phyloP scores from a whole-genome alignment of 176 grass and related monocot species.

The Ensete glaucum region DNA sequence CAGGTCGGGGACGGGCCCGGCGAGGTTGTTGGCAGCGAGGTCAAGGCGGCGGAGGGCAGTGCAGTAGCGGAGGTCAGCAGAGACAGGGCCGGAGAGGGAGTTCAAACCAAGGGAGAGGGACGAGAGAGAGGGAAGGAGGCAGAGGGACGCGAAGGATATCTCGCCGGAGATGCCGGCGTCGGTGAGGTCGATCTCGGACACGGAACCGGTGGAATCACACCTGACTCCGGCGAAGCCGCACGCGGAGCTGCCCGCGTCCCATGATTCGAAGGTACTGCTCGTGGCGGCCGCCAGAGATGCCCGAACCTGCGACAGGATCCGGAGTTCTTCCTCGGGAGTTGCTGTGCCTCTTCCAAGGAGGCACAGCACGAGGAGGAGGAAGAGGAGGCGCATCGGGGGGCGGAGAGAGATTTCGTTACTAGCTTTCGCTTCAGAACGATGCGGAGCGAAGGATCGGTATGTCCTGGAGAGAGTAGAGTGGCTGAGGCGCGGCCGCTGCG shows the following conservation, averaged over 20 bases:
- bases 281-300: not conserved
- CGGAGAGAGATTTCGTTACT: not conserved
- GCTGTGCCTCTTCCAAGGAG: not conserved
- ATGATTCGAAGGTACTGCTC: not conserved
- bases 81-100: not conserved
- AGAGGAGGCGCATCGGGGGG: not conserved
- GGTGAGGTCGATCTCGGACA: constrained; percentile 4
- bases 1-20: constrained; percentile 1
- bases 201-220: not conserved
- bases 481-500: too few relatives aligned
- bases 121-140: constrained; percentile 3
- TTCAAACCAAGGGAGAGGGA: constrained; percentile 4
- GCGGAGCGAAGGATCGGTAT: too few relatives aligned
- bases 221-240: not conserved
- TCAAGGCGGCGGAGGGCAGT: constrained; percentile 1
- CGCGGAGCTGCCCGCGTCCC: not conserved
- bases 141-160: not conserved
- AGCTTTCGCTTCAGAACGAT: too few relatives aligned
- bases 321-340: not conserved
- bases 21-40: constrained; percentile 2
- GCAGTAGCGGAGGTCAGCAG: constrained; percentile 1
- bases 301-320: not conserved
- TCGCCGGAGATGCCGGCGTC: not conserved
- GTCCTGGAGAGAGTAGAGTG: too few relatives aligned
- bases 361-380: not conserved